Evolutionary conservation across 805 yeast species (phyloP), one percentile per base, ranked within the genome.

Genomic region (Yamadazyma tumulicola): DNA sequence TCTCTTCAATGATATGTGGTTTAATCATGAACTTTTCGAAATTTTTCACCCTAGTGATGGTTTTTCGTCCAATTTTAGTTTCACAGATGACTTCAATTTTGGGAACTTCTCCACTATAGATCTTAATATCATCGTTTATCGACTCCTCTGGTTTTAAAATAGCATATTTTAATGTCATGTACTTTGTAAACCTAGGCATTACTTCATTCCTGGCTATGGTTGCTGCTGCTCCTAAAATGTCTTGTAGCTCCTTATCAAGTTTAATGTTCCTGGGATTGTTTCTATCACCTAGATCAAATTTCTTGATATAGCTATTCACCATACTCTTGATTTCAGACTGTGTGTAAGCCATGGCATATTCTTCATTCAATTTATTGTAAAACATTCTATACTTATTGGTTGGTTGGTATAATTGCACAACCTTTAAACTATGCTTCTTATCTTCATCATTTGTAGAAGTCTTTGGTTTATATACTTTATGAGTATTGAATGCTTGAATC

Each of bases 21-120:
- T 78, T 80, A 22, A 91, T 71, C 34, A 71, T 67, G 55, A 76
- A 91, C 5, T 65, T 62, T 41, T 85, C 95, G 42, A 85, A 69
- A 39, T 85, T 82, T 12, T 73, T 66, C 1, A 89, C 74, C 22
- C 79, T 67, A 0, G 97, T 91, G 12, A 88, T 75, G 4, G 79
- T 65, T 54, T 88, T 91, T 35, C 94, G 70, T 1, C 97, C 95
- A 40, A 83, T 79, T 46, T 85, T 83, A 42, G 77, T 74, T 52
- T 85, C 93, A 7, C 88, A 80, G 7, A 76, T 57, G 10, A 93
- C 73, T 25, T 69, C 60, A 25, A 91, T 72, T 28, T 65, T 72
- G 7, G 96, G 95, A 1, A 80, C 66, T 1, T 62, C 57, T 2
- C 97, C 97, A 43, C 71, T 84, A 19, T 57, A 52, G 11, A 42